Percentiles rank a stretch among this genome's conserved stretches.
Evolutionary conservation across 108 stramenopile genomes (phyloP).

Genomic region (Asterionellopsis glacialis): DNA sequence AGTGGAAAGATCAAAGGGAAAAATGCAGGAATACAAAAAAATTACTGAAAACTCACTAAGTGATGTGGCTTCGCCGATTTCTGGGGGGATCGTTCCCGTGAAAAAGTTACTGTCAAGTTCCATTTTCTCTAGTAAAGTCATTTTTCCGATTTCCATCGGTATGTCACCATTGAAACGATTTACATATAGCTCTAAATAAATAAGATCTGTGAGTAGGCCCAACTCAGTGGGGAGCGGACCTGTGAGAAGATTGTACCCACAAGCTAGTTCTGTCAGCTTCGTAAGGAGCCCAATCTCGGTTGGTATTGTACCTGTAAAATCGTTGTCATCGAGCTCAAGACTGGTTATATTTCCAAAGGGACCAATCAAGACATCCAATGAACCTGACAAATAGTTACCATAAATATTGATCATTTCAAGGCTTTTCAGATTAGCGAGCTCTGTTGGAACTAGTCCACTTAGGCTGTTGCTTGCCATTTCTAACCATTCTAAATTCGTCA

Average conservation of each 20-base stretch:
- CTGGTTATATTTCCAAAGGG: background rate
- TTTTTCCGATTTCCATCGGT: slow-evolving; percentile 36
- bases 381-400: background rate
- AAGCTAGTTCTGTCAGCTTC: too few relatives aligned
- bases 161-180: slow-evolving; percentile 56
- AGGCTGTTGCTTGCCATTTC: slow-evolving; percentile 46
- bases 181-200: slow-evolving; percentile 21
- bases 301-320: slow-evolving; percentile 19
- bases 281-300: too few relatives aligned
- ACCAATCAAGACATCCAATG: too few relatives aligned
- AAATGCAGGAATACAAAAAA: too few relatives aligned
- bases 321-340: slow-evolving; percentile 26
- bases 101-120: slow-evolving; percentile 33
- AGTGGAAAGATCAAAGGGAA: too few relatives aligned
- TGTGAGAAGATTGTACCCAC: slow-evolving; percentile 26
- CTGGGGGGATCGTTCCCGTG: slow-evolving; percentile 20
- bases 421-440: slow-evolving; percentile 10
- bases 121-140: slow-evolving; percentile 41
- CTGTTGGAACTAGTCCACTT: slow-evolving; percentile 15
- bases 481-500: slow-evolving; percentile 38
- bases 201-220: slow-evolving; percentile 17
- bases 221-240: slow-evolving; percentile 25
- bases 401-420: background rate
- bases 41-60: too few relatives aligned
- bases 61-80: slow-evolving; percentile 10